Evolutionary conservation across 2,329 filamentous ascomycete species (phyloP).

Genomic region (Phoma herbarum): DNA sequence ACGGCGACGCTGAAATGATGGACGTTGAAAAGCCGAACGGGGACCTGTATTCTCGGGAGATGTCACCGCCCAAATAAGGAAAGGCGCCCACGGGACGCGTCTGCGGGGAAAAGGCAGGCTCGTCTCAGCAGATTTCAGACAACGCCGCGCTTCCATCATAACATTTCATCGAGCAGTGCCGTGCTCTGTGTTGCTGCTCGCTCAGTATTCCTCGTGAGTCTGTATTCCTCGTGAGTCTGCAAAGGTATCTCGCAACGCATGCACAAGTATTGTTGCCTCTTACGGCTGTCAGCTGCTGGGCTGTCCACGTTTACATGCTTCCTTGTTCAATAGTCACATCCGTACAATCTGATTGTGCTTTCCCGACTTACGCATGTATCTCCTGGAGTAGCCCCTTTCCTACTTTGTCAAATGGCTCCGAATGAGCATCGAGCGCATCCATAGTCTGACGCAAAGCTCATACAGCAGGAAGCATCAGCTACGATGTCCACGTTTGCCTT

Average conservation of each 20-base stretch:
- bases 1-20: conserved; percentile 50
- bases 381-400: not conserved
- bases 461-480: not conserved
- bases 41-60: not conserved
- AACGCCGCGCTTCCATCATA: not conserved
- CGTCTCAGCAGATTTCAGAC: not conserved
- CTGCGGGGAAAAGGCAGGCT: not conserved
- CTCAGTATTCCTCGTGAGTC: too few relatives aligned
- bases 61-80: not conserved
- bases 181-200: not conserved
- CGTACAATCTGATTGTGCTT: not conserved
- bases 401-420: not conserved
- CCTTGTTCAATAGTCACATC: not conserved
- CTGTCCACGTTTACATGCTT: not conserved
- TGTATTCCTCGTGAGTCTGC: not conserved
- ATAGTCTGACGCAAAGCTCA: not conserved
- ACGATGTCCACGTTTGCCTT: conserved; percentile 27
- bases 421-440: not conserved
- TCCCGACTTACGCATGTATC: not conserved
- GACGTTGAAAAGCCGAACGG: not conserved
- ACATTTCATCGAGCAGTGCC: not conserved
- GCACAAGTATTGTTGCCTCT: not conserved
- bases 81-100: not conserved
- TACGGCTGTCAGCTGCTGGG: not conserved
- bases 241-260: not conserved